Evolutionary conservation across 2,329 filamentous ascomycete species (phyloP).

Genomic region (Fusarium austroafricanum): DNA sequence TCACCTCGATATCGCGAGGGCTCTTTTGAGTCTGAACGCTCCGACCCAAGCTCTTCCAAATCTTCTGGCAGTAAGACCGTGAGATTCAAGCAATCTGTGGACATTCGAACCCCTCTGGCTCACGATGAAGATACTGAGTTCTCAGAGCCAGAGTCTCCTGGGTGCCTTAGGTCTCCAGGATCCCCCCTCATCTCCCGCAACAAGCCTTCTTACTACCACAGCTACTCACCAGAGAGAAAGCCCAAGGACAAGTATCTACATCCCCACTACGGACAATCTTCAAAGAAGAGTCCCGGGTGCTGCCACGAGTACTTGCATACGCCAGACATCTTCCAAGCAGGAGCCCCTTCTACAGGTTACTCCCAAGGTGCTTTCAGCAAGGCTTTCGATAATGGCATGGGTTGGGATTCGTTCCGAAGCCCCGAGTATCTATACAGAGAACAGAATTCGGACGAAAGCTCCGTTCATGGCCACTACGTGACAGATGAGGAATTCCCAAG

Average conservation of each 20-base stretch:
- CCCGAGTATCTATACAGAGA: neutral
- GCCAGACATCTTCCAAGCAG: slow-evolving; percentile 20
- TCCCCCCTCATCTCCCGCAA: slow-evolving; percentile 35
- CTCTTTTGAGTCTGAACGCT: slow-evolving; percentile 34
- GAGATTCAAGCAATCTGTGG: slow-evolving; percentile 41
- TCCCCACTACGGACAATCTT: slow-evolving; percentile 15
- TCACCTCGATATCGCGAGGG: slow-evolving; percentile 15
- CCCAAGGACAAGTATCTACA: slow-evolving; percentile 10
- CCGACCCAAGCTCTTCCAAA: slow-evolving; percentile 38
- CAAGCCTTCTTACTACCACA: neutral
- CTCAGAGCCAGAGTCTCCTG: slow-evolving; percentile 23
- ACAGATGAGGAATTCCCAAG: slow-evolving; percentile 1
- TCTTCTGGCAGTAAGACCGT: slow-evolving; percentile 45
- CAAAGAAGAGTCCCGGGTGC: neutral
- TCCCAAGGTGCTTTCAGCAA: slow-evolving; percentile 43
- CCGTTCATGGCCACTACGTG: slow-evolving; percentile 3
- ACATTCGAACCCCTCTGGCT: slow-evolving; percentile 30
- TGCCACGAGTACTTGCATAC: slow-evolving; percentile 5
- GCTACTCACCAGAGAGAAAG: neutral
- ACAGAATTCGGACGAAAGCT: neutral
- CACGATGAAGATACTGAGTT: slow-evolving; percentile 19
- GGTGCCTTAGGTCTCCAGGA: slow-evolving; percentile 1
- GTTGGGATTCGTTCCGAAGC: slow-evolving; percentile 24
- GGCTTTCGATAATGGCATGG: slow-evolving; percentile 20
- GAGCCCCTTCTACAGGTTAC: slow-evolving; percentile 31